phyloP scores from a whole-genome alignment of 2,329 filamentous ascomycete species.

The Trichoderma pleuroti region DNA sequence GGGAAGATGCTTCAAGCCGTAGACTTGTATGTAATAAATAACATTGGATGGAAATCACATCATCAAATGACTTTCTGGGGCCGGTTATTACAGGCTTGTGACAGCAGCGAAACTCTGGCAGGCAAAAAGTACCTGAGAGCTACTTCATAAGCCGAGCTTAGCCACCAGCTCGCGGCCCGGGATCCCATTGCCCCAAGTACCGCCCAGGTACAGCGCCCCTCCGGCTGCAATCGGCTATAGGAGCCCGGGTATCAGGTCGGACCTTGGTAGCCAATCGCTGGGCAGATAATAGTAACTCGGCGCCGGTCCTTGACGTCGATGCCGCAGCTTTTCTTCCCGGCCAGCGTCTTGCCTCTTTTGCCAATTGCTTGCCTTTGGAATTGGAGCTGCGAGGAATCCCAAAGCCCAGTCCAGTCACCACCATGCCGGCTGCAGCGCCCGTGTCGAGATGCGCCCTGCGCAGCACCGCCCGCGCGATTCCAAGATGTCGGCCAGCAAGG shows the following conservation, averaged over 20 bases:
- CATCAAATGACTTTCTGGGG: background rate
- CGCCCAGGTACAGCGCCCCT: background rate
- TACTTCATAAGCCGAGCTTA: conserved; percentile 19
- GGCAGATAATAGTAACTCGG: conserved; percentile 20
- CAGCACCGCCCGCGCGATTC: conserved; percentile 32
- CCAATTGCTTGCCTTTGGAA: conserved; percentile 5
- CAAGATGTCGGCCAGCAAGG: conserved; percentile 29
- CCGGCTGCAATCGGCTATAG: conserved; percentile 24
- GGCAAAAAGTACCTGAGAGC: background rate
- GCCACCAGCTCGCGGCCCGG: background rate
- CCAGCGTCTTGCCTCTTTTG: background rate
- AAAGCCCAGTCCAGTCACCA: conserved; percentile 18
- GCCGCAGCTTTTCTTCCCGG: conserved; percentile 9
- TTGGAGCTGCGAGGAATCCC: background rate
- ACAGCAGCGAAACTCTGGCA: background rate
- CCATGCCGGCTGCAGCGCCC: conserved; percentile 37
- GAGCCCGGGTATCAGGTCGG: background rate
- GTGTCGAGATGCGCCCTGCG: conserved; percentile 40
- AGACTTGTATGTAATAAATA: background rate
- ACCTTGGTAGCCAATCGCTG: conserved; percentile 23
- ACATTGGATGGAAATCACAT: background rate
- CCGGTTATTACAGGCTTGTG: conserved; percentile 17
- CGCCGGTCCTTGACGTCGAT: conserved; percentile 13
- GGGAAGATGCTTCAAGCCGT: background rate
- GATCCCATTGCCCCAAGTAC: background rate